phyloP scores from a whole-genome alignment of 1,284 basidiomycete species.

The Puccinia triticina region DNA sequence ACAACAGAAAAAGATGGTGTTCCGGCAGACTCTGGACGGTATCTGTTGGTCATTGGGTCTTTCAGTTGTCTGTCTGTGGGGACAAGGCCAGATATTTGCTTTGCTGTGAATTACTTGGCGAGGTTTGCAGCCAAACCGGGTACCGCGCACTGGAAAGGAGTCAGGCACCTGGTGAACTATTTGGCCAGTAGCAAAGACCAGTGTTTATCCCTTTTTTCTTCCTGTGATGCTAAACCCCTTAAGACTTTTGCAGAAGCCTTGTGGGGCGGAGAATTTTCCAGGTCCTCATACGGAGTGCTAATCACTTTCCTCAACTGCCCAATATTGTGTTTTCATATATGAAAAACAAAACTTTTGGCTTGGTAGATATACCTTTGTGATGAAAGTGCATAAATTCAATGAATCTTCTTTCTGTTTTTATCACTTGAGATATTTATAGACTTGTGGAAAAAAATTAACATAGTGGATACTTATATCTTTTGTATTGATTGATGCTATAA shows the following conservation, averaged over 20 bases:
- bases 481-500: too few relatives aligned
- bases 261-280: conserved; percentile 11
- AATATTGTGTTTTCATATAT: too few relatives aligned
- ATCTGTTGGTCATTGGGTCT: conserved; percentile 2
- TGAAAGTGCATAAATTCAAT: too few relatives aligned
- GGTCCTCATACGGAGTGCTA: neutral
- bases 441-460: too few relatives aligned
- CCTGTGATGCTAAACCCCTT: neutral
- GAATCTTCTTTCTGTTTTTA: too few relatives aligned
- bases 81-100: neutral
- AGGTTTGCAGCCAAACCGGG: too few relatives aligned
- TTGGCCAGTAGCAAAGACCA: neutral
- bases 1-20: neutral
- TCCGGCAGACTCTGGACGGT: neutral
- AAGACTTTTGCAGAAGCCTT: neutral
- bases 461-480: too few relatives aligned
- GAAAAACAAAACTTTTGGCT: too few relatives aligned
- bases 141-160: too few relatives aligned
- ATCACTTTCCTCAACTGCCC: neutral
- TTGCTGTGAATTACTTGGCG: neutral
- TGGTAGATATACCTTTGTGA: too few relatives aligned
- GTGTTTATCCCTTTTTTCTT: neutral
- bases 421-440: too few relatives aligned
- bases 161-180: neutral
- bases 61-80: conserved; percentile 13